A percentile compares a stretch with the other conserved stretches of the same genome.
Evolutionary conservation across 495 filamentous ascomycete genomes (phyloP).

Genomic region (Penicillium macrosclerotiorum): DNA sequence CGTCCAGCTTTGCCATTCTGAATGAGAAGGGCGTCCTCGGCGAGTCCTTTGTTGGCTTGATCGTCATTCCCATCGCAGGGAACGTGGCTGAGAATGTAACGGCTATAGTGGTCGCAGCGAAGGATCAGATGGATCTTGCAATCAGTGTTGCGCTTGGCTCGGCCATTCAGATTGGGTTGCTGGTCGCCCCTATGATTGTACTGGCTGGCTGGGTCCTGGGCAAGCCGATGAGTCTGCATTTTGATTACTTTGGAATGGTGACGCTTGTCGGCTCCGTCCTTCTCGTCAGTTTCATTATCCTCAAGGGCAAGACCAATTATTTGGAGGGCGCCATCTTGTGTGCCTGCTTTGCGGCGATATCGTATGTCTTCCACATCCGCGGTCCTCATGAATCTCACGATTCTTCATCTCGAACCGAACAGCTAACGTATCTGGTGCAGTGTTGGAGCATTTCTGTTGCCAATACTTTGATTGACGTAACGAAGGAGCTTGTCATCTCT

Average conservation of each 20-base stretch:
- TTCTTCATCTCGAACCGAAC: not conserved
- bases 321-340: slow-evolving; percentile 71
- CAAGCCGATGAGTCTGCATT: slow-evolving; percentile 73
- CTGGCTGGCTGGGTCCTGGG: slow-evolving; percentile 61
- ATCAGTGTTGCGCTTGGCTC: slow-evolving; percentile 23
- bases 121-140: slow-evolving; percentile 21
- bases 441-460: slow-evolving; percentile 6
- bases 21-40: slow-evolving; percentile 15
- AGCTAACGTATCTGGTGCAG: slow-evolving; percentile 2
- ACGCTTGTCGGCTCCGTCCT: slow-evolving; percentile 71
- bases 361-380: slow-evolving; percentile 15
- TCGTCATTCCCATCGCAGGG: slow-evolving; percentile 26
- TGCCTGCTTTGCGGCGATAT: slow-evolving; percentile 35
- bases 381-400: not conserved
- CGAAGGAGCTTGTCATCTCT: too few species aligned
- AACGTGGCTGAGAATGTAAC: slow-evolving; percentile 27
- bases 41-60: slow-evolving; percentile 25
- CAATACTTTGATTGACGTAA: not conserved
- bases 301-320: slow-evolving; percentile 76
- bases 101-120: slow-evolving; percentile 19
- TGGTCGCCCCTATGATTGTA: slow-evolving; percentile 53
- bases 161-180: slow-evolving; percentile 28
- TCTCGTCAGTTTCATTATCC: slow-evolving; percentile 71
- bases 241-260: slow-evolving; percentile 78
- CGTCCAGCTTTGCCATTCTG: slow-evolving; percentile 22